phyloP scores from a whole-genome alignment of 768 basidiomycete species.

The Boletus eberwhitei region DNA sequence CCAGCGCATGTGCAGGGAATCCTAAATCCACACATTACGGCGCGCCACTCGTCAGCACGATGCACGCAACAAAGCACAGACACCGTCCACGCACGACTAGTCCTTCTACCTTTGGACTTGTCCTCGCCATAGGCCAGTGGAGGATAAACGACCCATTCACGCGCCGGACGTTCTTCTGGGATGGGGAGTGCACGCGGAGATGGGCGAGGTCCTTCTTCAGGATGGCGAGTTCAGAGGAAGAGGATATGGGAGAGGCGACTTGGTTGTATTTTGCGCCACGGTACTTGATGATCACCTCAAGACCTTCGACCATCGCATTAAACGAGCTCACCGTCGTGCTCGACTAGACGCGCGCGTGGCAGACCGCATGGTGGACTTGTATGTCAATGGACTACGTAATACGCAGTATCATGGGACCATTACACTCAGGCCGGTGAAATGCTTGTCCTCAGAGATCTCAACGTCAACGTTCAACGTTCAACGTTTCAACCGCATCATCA shows the following conservation, averaged over 20 bases:
- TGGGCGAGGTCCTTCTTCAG: conserved; percentile 28
- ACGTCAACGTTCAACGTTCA: no score
- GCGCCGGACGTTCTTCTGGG: conserved; percentile 26
- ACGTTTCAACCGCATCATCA: no score
- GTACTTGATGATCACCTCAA: conserved; percentile 27
- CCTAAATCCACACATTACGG: conserved; percentile 6
- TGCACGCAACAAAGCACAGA: not conserved
- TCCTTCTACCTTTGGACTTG: not conserved
- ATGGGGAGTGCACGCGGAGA: conserved; percentile 30
- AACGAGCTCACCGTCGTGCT: conserved; percentile 1
- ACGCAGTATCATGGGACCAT: no score
- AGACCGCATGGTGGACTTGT: not conserved
- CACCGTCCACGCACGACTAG: conserved; percentile 8
- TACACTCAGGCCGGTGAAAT: no score
- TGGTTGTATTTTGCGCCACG: conserved; percentile 15
- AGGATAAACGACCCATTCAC: conserved; percentile 21
- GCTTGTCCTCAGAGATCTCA: no score
- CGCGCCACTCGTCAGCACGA: not conserved
- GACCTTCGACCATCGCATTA: conserved; percentile 19
- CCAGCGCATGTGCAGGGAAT: conserved; percentile 26
- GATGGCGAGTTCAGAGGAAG: conserved; percentile 19
- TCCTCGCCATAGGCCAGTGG: conserved; percentile 21
- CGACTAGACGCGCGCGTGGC: not conserved
- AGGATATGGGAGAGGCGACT: conserved; percentile 7
- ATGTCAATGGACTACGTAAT: not conserved